Percentiles rank a stretch among this genome's conserved stretches.
phyloP scores from a whole-genome alignment of 2,329 filamentous ascomycete species.

The Sclerotinia sclerotiorum region DNA sequence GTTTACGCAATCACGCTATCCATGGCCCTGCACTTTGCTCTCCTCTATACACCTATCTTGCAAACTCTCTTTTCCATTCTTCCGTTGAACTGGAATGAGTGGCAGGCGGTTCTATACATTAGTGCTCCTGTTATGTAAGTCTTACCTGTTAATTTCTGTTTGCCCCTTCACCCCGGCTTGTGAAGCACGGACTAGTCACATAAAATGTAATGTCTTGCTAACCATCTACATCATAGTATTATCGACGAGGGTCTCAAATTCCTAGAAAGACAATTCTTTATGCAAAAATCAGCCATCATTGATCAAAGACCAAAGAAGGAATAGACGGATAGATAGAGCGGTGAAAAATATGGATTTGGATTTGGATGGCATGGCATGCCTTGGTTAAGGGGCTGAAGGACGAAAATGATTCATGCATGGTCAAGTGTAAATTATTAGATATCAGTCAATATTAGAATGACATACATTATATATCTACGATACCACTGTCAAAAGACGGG shows the following conservation, averaged over 20 bases:
- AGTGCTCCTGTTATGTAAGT: conserved; percentile 91
- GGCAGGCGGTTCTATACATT: conserved; percentile 86
- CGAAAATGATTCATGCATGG: neutral
- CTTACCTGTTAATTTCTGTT: neutral
- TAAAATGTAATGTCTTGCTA: neutral
- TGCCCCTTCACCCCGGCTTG: neutral
- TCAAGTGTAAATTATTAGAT: conserved; percentile 33
- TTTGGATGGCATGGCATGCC: neutral
- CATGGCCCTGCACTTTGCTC: conserved; percentile 91
- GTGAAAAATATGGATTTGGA: neutral
- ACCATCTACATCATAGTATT: conserved; percentile 44
- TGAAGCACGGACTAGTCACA: too few relatives aligned
- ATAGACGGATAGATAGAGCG: conserved; percentile 25
- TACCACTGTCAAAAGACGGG: neutral
- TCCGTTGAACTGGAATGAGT: conserved; percentile 81
- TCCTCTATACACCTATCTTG: conserved; percentile 88
- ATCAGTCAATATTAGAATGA: conserved; percentile 34
- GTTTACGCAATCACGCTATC: conserved; percentile 91
- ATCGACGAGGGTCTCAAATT: conserved; percentile 70
- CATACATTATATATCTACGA: conserved; percentile 27
- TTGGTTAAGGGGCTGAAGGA: too few relatives aligned
- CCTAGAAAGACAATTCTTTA: conserved; percentile 55
- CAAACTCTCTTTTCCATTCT: conserved; percentile 89
- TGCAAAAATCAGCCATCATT: conserved; percentile 39
- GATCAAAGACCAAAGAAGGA: conserved; percentile 39